Conservation (phyloP, 768 basidiomycete genomes). For the Phanerodontia chrysosporium region DNA sequence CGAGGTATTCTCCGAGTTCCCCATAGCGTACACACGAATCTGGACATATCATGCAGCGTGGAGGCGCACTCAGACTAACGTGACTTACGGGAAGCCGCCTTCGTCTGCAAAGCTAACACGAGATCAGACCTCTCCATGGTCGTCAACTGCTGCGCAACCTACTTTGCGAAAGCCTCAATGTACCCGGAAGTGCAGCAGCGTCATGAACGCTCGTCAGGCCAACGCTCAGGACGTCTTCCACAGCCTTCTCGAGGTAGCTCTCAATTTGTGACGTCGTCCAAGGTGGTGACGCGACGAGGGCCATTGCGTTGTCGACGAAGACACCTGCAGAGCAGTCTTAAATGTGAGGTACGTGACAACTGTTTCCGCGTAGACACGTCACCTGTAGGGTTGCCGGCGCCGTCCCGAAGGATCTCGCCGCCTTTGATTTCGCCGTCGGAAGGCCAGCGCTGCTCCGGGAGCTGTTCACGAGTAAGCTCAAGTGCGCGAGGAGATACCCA, state of each 20-base stretch:
- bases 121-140: background rate
- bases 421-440: slow-evolving; percentile 50
- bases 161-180: slow-evolving; percentile 67
- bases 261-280: slow-evolving; percentile 54
- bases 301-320: slow-evolving; percentile 87
- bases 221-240: slow-evolving; percentile 64
- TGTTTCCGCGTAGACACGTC: background rate
- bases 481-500: slow-evolving; percentile 84
- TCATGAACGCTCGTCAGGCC: slow-evolving; percentile 90
- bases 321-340: slow-evolving; percentile 40
- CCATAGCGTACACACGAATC: slow-evolving; percentile 36
- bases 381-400: slow-evolving; percentile 66
- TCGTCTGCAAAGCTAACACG: slow-evolving; percentile 59
- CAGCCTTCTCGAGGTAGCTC: slow-evolving; percentile 60
- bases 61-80: too few relatives aligned
- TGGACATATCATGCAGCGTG: slow-evolving; percentile 8
- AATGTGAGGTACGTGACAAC: background rate
- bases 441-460: slow-evolving; percentile 39
- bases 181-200: slow-evolving; percentile 49
- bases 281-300: slow-evolving; percentile 61
- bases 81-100: slow-evolving; percentile 59
- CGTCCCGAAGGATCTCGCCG: slow-evolving; percentile 66
- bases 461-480: slow-evolving; percentile 46
- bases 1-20: slow-evolving; percentile 34
- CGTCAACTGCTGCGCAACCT: slow-evolving; percentile 18